phyloP scores from a whole-genome alignment of 2,329 filamentous ascomycete species.

The Ilyonectria robusta region DNA sequence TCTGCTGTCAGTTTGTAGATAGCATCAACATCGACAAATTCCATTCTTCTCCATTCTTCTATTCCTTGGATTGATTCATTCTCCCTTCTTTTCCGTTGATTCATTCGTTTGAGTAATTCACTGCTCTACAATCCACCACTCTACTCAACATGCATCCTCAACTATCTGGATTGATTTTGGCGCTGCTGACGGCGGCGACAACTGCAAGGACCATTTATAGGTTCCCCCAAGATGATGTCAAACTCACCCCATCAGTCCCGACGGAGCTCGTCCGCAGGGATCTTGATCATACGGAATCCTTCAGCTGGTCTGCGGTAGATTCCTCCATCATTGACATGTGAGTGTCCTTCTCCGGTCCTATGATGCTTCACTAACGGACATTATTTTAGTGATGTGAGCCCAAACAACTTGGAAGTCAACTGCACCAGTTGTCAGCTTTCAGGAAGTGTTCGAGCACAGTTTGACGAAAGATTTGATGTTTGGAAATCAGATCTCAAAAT shows the following conservation, averaged over 20 bases:
- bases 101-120: neutral
- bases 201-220: neutral
- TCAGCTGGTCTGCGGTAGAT: neutral
- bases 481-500: conserved; percentile 7
- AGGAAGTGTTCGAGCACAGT: neutral
- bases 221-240: neutral
- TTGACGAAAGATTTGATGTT: conserved; percentile 7
- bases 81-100: neutral
- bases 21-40: neutral
- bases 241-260: neutral
- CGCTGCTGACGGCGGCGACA: neutral
- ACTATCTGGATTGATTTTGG: neutral
- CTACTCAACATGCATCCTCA: neutral
- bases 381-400: neutral
- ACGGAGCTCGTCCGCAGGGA: neutral
- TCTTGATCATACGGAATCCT: neutral
- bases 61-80: neutral
- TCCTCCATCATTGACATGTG: neutral
- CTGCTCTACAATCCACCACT: neutral
- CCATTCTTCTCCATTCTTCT: neutral
- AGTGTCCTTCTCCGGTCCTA: neutral
- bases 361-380: neutral
- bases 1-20: neutral
- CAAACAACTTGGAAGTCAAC: conserved; percentile 2
- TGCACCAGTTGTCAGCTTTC: conserved; percentile 13